Base-by-base conservation (phyloP, 2,329 filamentous ascomycete species). In the Colletotrichum navitas region DNA sequence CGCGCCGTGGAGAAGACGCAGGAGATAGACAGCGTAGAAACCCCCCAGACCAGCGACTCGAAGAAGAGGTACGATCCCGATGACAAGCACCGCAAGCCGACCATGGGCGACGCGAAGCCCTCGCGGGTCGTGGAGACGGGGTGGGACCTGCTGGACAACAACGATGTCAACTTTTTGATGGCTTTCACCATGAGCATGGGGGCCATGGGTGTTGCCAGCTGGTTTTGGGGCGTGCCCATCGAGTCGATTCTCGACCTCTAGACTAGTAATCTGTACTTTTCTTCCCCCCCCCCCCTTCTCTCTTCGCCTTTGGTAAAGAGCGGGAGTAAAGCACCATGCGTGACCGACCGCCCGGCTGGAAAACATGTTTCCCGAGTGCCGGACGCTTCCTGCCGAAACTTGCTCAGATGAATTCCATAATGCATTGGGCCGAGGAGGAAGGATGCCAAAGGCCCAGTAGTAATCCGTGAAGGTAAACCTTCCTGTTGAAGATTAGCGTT, bases 91-190 rank as follows among this genome's bases (percentile, higher is more conserved):
- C 83, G 87, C 54, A 83, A 81, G 76, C 76, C 86, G 8, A 89
- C 85, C 77, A 87, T 88, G 83, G 82, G 88, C 2, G 83, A 86
- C 68, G 82, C 86, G 67, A 86, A 85, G 76, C 88, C 91, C 72
- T 91, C 90, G 63, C 85, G 92, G 24, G 83, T 90, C 6, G 81
- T 91, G 8, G 90, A 93, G 81, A 92, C 85, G 75, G 94, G 79
- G 62, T 85, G 83, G 88, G 88, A 97, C 79, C 80, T 97, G 73
- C 84, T 99, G 68, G 94, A 97, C 81, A 99, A 99, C 81, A 99
- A 99, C 80, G 93, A 93, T 66, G 94, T 99, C 76, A 99, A 99
- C 80, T 89, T 98, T 69, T 80, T 95, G 68, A 98, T 98, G 95
- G 95, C 95, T 0, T 86, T 89, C 18, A 85, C 86, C 5, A 95